Base-by-base conservation (phyloP, 2,329 filamentous ascomycete genomes). In the Daldinia sp. region DNA sequence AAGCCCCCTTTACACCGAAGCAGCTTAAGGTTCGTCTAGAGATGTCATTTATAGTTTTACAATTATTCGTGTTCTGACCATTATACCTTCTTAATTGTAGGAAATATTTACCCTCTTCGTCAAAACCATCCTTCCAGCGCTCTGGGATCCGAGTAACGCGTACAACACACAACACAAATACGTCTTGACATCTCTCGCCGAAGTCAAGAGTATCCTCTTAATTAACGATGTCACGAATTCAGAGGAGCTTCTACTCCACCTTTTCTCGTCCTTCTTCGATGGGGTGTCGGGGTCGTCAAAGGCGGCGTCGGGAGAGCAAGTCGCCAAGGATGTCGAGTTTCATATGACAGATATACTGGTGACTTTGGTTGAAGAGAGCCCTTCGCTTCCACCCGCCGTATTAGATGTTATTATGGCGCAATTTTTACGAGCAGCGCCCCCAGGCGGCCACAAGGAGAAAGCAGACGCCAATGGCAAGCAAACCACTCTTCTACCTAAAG, bases 141-240 rank as follows among this genome's bases (percentile, higher is more conserved):
- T 98, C 28, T 91, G 93, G 75, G 91, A 97, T 75, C 93, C 94
- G 12, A 90, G 90, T 42, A 92, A 97, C 78, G 90, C 94, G 9
- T 98, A 98, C 84, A 95, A 97, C 80, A 90, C 89, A 69, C 94
- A 98, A 80, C 93, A 99, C 82, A 90, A 96, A 81, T 96, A 97
- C 77, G 92, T 98, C 69, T 85, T 99, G 68, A 89, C 90, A 68
- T 98, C 94, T 18, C 87, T 99, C 33, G 91, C 93, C 63, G 93
- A 97, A 73, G 92, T 97, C 74, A 97, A 98, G 85, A 98, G 94
- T 81, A 93, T 99, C 46, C 88, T 98, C 7, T 88, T 99, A 44
- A 87, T 99, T 73, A 92, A 93, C 68, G 96, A 99, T 74, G 88
- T 98, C 42, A 91, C 94, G 28, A 91, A 92, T 63, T 88, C 93